phyloP scores from a whole-genome alignment of 73 alveolate genomes.

The Tetrahymena malaccensis region DNA sequence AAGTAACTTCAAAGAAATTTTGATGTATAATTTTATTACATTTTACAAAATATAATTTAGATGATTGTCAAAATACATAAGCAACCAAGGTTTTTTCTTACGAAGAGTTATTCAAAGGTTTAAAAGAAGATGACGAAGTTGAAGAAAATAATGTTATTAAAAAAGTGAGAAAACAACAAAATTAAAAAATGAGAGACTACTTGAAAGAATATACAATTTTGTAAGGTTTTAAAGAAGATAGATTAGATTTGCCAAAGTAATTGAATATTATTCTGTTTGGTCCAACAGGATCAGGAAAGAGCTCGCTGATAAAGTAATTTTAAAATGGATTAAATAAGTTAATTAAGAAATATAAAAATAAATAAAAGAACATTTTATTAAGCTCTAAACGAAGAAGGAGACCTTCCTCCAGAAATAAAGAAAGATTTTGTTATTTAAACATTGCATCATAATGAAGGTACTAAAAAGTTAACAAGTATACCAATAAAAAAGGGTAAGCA shows the following conservation, averaged over 20 bases:
- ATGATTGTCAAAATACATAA: neutral
- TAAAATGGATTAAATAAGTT: neutral
- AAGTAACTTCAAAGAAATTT: neutral
- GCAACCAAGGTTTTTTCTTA: neutral
- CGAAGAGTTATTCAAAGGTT: neutral
- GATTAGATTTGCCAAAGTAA: neutral
- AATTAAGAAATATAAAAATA: neutral
- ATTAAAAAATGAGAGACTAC: neutral
- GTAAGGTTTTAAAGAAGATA: neutral
- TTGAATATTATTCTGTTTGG: slow-evolving; percentile 33
- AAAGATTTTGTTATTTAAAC: neutral
- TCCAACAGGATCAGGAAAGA: slow-evolving; percentile 36
- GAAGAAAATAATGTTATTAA: neutral
- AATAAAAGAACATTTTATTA: neutral
- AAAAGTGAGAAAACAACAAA: neutral
- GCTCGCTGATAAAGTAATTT: neutral
- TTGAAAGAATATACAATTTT: neutral
- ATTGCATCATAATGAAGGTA: slow-evolving; percentile 10
- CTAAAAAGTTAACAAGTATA: neutral
- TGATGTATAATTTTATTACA: too few species aligned
- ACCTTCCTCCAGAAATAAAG: neutral
- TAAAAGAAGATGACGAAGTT: neutral
- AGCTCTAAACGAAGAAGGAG: slow-evolving; percentile 4
- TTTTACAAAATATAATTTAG: neutral
- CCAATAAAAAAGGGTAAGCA: neutral